A percentile compares a stretch with the other conserved stretches of the same genome.
phyloP scores from a whole-genome alignment of 768 basidiomycete species.

The Pleurotus djamor region DNA sequence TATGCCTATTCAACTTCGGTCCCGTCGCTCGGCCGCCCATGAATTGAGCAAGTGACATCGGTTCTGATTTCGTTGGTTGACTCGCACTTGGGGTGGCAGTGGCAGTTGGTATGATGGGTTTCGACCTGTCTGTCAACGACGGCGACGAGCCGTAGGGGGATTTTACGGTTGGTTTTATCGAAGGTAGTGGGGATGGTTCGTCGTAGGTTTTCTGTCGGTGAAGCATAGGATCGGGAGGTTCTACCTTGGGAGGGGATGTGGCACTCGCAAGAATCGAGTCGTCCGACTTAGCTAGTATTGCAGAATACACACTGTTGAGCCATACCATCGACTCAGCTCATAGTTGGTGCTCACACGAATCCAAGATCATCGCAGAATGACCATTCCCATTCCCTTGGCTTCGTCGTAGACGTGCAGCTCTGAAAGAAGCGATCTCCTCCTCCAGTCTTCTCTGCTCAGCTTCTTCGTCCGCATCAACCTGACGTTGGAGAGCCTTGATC shows the following conservation, averaged over 20 bases:
- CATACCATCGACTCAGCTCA: neutral
- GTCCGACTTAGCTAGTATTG: too few relatives aligned
- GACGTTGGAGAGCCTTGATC: conserved; percentile 77
- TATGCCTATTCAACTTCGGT: conserved; percentile 69
- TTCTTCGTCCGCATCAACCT: conserved; percentile 81
- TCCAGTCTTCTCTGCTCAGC: conserved; percentile 69
- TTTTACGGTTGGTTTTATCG: too few relatives aligned
- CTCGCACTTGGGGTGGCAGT: conserved; percentile 9
- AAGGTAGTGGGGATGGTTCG: too few relatives aligned
- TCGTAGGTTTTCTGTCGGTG: too few relatives aligned
- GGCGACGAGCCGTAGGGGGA: too few relatives aligned
- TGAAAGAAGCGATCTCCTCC: conserved; percentile 58
- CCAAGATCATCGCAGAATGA: conserved; percentile 27
- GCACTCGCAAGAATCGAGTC: neutral
- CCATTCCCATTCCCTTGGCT: conserved; percentile 40
- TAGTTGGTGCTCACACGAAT: conserved; percentile 39
- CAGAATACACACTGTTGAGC: neutral
- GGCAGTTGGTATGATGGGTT: neutral
- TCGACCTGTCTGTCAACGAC: too few relatives aligned
- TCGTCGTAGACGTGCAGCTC: conserved; percentile 46
- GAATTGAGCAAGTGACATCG: conserved; percentile 77
- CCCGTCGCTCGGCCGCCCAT: conserved; percentile 79
- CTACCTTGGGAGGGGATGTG: neutral
- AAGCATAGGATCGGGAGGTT: too few relatives aligned
- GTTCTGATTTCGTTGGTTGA: conserved; percentile 30